Evolutionary conservation across 2,329 filamentous ascomycete genomes (phyloP).

Genomic region (Peltaster fructicola): DNA sequence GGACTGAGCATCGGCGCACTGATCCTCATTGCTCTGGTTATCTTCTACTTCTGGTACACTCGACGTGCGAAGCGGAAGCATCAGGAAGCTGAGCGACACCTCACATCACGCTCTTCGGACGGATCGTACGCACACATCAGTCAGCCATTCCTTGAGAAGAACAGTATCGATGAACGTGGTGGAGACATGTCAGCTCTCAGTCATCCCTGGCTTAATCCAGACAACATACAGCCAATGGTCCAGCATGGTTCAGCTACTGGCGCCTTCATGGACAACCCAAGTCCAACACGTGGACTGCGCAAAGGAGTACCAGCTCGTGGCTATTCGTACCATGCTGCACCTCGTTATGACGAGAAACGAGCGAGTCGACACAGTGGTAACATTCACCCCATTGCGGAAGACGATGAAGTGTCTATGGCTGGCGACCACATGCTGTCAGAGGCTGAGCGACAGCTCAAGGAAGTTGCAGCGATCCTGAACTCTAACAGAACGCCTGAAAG

Average conservation of each 20-base stretch:
- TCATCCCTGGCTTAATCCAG: slow-evolving; percentile 3
- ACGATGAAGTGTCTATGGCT: slow-evolving; percentile 29
- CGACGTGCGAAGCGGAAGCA: slow-evolving; percentile 23
- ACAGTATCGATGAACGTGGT: slow-evolving; percentile 12
- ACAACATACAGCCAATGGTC: slow-evolving; percentile 10
- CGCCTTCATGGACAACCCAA: slow-evolving; percentile 29
- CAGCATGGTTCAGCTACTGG: slow-evolving; percentile 23
- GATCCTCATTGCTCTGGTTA: slow-evolving; percentile 23
- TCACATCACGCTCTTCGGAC: slow-evolving; percentile 22
- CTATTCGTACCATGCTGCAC: slow-evolving; percentile 21
- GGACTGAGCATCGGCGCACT: slow-evolving; percentile 28
- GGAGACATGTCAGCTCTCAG: too few relatives aligned
- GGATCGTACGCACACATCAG: slow-evolving; percentile 29
- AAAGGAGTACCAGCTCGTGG: slow-evolving; percentile 21
- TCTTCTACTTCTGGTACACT: slow-evolving; percentile 31
- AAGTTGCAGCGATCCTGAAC: slow-evolving; percentile 8
- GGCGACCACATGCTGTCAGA: slow-evolving; percentile 3
- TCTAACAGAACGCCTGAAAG: slow-evolving; percentile 3
- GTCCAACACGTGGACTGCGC: slow-evolving; percentile 29
- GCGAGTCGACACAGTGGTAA: slow-evolving; percentile 32
- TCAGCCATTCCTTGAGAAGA: slow-evolving; percentile 25
- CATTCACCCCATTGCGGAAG: slow-evolving; percentile 48
- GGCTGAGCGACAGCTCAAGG: slow-evolving; percentile 9
- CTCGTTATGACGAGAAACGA: slow-evolving; percentile 31
- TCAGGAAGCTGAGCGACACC: slow-evolving; percentile 33